Evolutionary conservation across 2,329 filamentous ascomycete species (phyloP).

Genomic region (Penicillium sp.): DNA sequence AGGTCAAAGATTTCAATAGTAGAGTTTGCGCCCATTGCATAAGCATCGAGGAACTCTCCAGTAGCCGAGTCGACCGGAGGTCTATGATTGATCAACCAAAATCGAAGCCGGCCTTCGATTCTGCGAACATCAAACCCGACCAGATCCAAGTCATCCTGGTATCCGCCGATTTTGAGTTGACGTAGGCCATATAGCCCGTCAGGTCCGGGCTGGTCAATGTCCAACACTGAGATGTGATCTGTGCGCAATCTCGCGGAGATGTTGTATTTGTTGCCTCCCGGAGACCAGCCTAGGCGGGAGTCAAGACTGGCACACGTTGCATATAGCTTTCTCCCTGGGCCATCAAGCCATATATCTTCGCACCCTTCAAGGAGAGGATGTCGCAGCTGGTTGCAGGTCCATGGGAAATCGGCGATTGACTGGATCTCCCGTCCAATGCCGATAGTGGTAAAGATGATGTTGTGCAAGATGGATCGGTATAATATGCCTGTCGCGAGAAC

Average conservation of each 20-base stretch:
- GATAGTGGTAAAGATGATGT: constrained; percentile 18
- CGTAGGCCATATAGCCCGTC: constrained; percentile 20
- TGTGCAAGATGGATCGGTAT: constrained; percentile 5
- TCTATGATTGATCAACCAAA: constrained; percentile 37
- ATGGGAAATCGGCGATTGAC: constrained; percentile 32
- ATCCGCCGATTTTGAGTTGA: constrained; percentile 16
- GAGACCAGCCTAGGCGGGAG: constrained; percentile 23
- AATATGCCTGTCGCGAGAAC: neutral
- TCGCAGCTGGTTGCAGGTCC: constrained; percentile 23
- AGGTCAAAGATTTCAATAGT: constrained; percentile 39
- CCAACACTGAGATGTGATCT: constrained; percentile 28
- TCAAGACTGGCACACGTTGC: constrained; percentile 24
- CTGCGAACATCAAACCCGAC: constrained; percentile 33
- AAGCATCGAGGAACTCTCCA: constrained; percentile 30
- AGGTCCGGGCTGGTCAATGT: constrained; percentile 24
- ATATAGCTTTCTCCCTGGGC: constrained; percentile 24
- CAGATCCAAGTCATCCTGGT: constrained; percentile 27
- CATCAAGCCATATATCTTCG: constrained; percentile 31
- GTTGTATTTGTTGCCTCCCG: constrained; percentile 22
- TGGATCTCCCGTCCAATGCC: constrained; percentile 31
- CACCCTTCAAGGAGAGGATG: constrained; percentile 30
- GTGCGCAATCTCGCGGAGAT: constrained; percentile 19
- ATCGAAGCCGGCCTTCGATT: constrained; percentile 23
- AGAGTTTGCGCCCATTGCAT: constrained; percentile 33
- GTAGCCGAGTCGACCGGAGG: constrained; percentile 32